Conservation (phyloP, 345 rosid genomes). For the Psidium guajava region DNA sequence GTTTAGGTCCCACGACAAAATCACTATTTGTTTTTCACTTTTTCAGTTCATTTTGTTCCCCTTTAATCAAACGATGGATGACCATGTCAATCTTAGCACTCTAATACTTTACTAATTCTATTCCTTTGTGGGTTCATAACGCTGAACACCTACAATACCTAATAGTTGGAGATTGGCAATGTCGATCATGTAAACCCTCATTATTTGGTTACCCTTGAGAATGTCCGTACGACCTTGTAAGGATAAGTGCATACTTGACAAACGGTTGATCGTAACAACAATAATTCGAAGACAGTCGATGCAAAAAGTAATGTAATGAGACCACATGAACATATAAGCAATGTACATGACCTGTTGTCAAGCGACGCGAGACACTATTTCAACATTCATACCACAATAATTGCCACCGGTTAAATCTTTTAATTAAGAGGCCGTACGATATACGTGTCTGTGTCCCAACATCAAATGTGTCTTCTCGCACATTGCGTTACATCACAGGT, state of each 20-base stretch:
- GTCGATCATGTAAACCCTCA: not conserved
- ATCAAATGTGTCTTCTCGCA: not conserved
- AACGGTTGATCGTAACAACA: not conserved
- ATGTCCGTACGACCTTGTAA: not conserved
- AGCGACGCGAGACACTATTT: no score
- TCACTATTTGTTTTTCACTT: not conserved
- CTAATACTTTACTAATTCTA: not conserved
- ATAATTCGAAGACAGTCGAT: not conserved
- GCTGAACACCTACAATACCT: not conserved
- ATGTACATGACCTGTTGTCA: no score
- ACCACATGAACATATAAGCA: no score
- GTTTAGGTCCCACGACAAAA: not conserved
- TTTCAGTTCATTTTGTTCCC: not conserved
- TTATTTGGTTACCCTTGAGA: not conserved
- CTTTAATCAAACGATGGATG: not conserved
- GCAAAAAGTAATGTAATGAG: not conserved
- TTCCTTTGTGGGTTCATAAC: not conserved
- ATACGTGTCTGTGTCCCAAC: not conserved
- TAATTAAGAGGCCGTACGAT: no score
- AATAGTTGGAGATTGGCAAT: not conserved
- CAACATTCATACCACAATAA: not conserved
- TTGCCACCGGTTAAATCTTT: not conserved
- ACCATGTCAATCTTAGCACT: not conserved
- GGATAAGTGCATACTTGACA: not conserved
- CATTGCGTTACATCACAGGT: not conserved